Evolutionary conservation across 805 yeast species (phyloP), one percentile per base, ranked within the genome.

Genomic region (Candida ipomoeae): DNA sequence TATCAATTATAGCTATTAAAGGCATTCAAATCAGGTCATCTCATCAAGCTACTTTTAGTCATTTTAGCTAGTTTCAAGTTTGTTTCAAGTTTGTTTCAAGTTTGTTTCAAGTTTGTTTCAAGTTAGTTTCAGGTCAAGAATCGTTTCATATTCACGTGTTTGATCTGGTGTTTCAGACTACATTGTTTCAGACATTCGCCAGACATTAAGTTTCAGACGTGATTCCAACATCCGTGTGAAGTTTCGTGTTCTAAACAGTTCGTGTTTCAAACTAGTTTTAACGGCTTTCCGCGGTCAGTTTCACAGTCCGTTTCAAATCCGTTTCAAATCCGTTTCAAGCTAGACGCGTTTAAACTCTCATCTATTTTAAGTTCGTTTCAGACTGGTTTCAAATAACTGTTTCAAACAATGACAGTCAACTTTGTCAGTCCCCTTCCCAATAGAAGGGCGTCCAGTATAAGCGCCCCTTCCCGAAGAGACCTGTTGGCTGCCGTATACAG

Each of bases 401-500:
- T 33, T 33, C 15, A 33, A 2, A 6, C 10, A 20, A 43, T 43
- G 46, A 44, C 46, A 35, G 42, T 45, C 23, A 45, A 13, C 14
- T 37, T 37, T 26, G 32, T 33, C 13, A 29, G 32, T 6, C 38
- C 43, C 17, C 50, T 40, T 6, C 45, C 17, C 3, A 14, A n/a
- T 7, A 46, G 52, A 46, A 43, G 39, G 15, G 31, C 21, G 5
- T 49, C 52, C 17, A 20, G 26, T 8, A 26, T 46, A 6, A 39
- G 48, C 17, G 26, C 40, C 20, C 41, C 32, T 17, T 45, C 43
- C 17, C 39, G 48, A 26, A 48, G 55, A 17, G 17, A 40, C 33
- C 46, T 46, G 50, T 26, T n/a, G 3, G 21, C 35, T 23, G 42
- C 49, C 18, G 37, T 39, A 21, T 50, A 60, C 50, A 61, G 62